Evolutionary conservation across 169 alveolate species (phyloP), one percentile per base, ranked within the genome.

Genomic region (Eimeria brunetti): DNA sequence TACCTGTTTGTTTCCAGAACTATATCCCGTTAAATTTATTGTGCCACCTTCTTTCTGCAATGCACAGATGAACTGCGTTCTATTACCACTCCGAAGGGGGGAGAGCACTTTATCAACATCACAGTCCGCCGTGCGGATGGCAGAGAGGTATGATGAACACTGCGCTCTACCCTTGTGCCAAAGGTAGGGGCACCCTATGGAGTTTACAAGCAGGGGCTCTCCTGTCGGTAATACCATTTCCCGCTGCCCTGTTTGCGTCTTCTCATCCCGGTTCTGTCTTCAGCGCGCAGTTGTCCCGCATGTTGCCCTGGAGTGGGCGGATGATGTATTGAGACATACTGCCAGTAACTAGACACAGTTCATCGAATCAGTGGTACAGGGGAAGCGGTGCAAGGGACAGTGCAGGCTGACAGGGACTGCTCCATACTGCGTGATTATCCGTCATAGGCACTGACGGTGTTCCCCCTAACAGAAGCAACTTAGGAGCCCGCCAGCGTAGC

Each of bases 251-350:
- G 12, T 14, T 33, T 69, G 80, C 80, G 51, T 36, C 49, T 9
- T 30, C n/a, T 69, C 80, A 33, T 2, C 5, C n/a, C 27, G 24
- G 20, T 69, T 33, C 51, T 69, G n/a, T 36, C 12, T 69, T 30
- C 80, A 69, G 80, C 80, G 51, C 80, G 51, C 14, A 14, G 80
- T 24, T 69, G 2, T 14, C n/a, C 80, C 80, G 46, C 4, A 16
- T 11, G 80, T 69, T 33, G 80, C 36, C 46, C 27, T 33, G n/a
- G n/a, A 69, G 80, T 69, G 80, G 80, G 51, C 80, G 33, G n/a
- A 33, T 12, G 80, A 69, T 12, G 1, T 69, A 6, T 36, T 69
- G 80, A 69, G n/a, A 16, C 4, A 33, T 69, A 69, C 80, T 30
- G n/a, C 8, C 0, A 36, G 80, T 69, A 69, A 69, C 51, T 36